Conservation (phyloP, 2,329 filamentous ascomycete genomes). For the Hymenoscyphus infarciens region DNA sequence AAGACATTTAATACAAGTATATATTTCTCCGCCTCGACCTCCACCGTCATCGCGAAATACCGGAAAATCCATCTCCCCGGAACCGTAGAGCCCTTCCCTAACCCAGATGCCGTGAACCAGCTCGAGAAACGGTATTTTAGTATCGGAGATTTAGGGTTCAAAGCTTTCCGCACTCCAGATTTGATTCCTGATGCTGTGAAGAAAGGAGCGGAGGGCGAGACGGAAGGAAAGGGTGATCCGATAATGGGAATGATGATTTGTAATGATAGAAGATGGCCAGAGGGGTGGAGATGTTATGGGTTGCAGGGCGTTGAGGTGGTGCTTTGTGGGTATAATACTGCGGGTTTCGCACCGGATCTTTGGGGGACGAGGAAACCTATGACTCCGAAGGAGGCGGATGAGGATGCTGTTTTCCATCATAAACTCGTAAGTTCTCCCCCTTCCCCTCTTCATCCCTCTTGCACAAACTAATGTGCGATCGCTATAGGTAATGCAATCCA, state of each 20-base stretch:
- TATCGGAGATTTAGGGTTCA: slow-evolving; percentile 50
- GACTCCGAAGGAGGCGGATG: slow-evolving; percentile 43
- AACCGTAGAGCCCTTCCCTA: slow-evolving; percentile 47
- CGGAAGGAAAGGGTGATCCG: slow-evolving; percentile 42
- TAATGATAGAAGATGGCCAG: slow-evolving; percentile 52
- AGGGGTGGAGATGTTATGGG: slow-evolving; percentile 50
- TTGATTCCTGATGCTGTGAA: slow-evolving; percentile 40
- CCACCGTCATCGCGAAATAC: slow-evolving; percentile 47
- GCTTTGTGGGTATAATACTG: slow-evolving; percentile 50
- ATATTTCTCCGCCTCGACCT: slow-evolving; percentile 46
- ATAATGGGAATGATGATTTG: slow-evolving; percentile 54
- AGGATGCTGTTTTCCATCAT: slow-evolving; percentile 49
- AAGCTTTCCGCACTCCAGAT: slow-evolving; percentile 49
- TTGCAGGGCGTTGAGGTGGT: slow-evolving; percentile 48
- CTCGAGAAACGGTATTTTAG: slow-evolving; percentile 54
- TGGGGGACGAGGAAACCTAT: slow-evolving; percentile 42
- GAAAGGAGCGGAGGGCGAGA: slow-evolving; percentile 24
- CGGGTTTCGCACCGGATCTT: slow-evolving; percentile 45
- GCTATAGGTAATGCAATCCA: slow-evolving; percentile 46
- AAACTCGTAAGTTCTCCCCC: slow-evolving; percentile 20
- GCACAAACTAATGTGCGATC: background rate
- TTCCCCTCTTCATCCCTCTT: background rate
- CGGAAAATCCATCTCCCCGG: slow-evolving; percentile 54
- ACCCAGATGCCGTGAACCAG: slow-evolving; percentile 48
- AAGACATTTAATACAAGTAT: slow-evolving; percentile 48